Evolutionary conservation across 73 alveolate genomes (phyloP).

Genomic region (Symbiodinium natans): DNA sequence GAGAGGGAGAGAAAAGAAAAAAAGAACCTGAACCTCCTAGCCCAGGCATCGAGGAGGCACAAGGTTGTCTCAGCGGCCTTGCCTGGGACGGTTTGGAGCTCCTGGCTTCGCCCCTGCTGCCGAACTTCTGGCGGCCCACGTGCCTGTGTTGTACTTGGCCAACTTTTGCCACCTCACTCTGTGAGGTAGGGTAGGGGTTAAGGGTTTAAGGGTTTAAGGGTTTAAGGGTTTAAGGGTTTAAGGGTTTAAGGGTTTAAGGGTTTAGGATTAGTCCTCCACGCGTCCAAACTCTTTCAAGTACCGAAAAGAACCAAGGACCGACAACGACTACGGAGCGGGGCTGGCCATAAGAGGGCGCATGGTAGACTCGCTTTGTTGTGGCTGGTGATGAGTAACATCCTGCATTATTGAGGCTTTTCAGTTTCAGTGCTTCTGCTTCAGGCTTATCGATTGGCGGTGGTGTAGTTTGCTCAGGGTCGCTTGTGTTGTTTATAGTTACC

Average conservation of each 20-base stretch:
- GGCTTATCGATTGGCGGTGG: background rate
- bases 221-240: background rate
- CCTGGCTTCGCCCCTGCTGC: conserved; percentile 39
- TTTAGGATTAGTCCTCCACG: too few species aligned
- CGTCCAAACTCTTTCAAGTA: background rate
- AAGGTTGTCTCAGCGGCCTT: conserved; percentile 13
- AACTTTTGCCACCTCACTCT: too few species aligned
- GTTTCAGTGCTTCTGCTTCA: background rate
- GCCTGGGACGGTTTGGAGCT: conserved; percentile 47
- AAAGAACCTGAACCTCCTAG: background rate
- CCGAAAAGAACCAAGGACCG: conserved; percentile 18
- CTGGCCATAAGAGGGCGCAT: background rate
- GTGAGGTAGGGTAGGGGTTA: background rate
- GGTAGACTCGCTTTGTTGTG: too few species aligned
- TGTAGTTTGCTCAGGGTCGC: too few species aligned
- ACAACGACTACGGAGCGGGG: conserved; percentile 75
- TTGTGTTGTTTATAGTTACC: too few species aligned
- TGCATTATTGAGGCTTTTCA: background rate
- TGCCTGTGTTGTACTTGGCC: too few species aligned
- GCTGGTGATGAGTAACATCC: background rate
- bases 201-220: background rate
- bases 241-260: background rate
- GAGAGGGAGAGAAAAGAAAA: too few species aligned
- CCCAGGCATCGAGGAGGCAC: background rate
- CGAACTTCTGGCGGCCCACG: conserved; percentile 89